phyloP scores from a whole-genome alignment of 768 basidiomycete species.

The Panaeolus papilionaceus region DNA sequence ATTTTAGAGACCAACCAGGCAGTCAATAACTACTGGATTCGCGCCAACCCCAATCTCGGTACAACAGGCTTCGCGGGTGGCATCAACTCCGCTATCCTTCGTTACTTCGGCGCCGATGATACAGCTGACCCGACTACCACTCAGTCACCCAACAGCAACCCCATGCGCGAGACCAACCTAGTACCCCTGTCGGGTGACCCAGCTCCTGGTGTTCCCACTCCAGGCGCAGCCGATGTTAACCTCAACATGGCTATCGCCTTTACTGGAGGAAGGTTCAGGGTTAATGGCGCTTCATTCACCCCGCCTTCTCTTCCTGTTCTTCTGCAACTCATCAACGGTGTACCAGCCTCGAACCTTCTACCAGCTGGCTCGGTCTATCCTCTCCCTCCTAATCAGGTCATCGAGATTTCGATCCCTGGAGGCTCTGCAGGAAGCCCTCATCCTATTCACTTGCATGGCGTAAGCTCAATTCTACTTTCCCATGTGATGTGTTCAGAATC shows the following conservation, averaged over 20 bases:
- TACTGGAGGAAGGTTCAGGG: slow-evolving; percentile 24
- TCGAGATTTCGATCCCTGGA: slow-evolving; percentile 44
- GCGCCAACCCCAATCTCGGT: slow-evolving; percentile 24
- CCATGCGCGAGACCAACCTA: slow-evolving; percentile 20
- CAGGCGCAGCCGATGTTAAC: slow-evolving; percentile 29
- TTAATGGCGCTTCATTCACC: slow-evolving; percentile 15
- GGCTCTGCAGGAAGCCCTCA: slow-evolving; percentile 38
- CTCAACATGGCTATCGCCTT: slow-evolving; percentile 29
- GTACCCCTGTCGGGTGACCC: slow-evolving; percentile 22
- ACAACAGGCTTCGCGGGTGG: slow-evolving; percentile 19
- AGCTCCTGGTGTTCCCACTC: slow-evolving; percentile 29
- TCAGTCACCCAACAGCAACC: slow-evolving; percentile 25
- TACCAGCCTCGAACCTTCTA: slow-evolving; percentile 32
- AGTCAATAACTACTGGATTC: slow-evolving; percentile 55
- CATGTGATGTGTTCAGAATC: no score
- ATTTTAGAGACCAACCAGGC: slow-evolving; percentile 48
- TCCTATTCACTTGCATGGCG: slow-evolving; percentile 5
- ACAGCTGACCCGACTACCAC: slow-evolving; percentile 39
- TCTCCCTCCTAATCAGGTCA: slow-evolving; percentile 41
- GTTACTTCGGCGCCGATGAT: slow-evolving; percentile 43
- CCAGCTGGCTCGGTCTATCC: slow-evolving; percentile 39
- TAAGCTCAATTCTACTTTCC: not conserved
- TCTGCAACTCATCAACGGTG: slow-evolving; percentile 25
- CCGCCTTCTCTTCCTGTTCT: slow-evolving; percentile 24
- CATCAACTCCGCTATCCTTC: slow-evolving; percentile 40